Evolutionary conservation across 805 yeast genomes (phyloP), one percentile per base, ranked within the genome.

Genomic region (Metschnikowia drakensbergensis): DNA sequence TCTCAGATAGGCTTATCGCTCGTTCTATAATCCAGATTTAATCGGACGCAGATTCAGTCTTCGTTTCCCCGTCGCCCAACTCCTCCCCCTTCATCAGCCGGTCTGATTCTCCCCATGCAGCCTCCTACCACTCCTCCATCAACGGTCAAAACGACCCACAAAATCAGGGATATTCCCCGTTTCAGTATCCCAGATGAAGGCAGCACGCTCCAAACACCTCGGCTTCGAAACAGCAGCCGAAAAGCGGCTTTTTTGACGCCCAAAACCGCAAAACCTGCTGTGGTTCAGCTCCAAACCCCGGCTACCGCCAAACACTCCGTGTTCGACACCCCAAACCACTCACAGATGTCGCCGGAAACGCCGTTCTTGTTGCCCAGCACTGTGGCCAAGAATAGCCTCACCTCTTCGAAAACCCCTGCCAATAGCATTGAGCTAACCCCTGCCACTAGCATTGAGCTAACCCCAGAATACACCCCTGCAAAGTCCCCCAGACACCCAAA

Each of bases 391-490:
- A 17, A 35, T 3, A 17, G 17, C 17, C 2, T 17, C 17, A 17
- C 17, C 17, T 17, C 17, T 1, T 17, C 17, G 17, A 17, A 17
- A 13, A 41, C 37, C 4, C 31, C 32, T n/a, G 33, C 37, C 8
- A 5, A 13, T 6, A 5, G 35, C 28, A 37, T 29, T 40, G 28
- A 42, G 23, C 53, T 58, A 6, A 59, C 70, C 5, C 71, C 71
- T n/a, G n/a, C n/a, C n/a, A n/a, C n/a, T 6, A 5, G 35, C 28
- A 37, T 29, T 40, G 28, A 42, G 23, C 53, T 58, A 6, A 59
- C 70, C 5, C 71, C 71, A 2, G 69, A 65, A 35, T 57, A 58
- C 56, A 67, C 71, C 8, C 72, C 72, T 3, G 66, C 63, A 22
- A 57, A 57, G 32, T 61, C 68, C n/a, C 68, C 68, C 5, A 45